Conservation (phyloP, 805 yeast species). For the Cyberlindnera mississippiensis region DNA sequence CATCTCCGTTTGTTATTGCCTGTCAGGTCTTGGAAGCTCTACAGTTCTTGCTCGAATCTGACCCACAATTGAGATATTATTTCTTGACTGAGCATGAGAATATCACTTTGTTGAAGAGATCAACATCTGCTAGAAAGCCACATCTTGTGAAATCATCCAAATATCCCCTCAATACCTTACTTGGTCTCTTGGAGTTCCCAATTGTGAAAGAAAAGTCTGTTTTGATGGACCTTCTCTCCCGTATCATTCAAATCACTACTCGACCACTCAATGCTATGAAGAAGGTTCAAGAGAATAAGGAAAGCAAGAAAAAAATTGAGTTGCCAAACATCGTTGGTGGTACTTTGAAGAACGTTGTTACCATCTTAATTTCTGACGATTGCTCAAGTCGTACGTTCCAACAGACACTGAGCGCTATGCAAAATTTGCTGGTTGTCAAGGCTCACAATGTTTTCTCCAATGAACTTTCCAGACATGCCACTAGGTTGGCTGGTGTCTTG, state of each 20-base stretch:
- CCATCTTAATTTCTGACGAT: constrained; percentile 72
- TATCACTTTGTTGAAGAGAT: constrained; percentile 34
- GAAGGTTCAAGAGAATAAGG: constrained; percentile 32
- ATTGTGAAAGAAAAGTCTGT: constrained; percentile 69
- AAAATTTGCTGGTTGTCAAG: constrained; percentile 59
- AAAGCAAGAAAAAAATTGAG: constrained; percentile 29
- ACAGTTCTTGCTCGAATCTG: constrained; percentile 64
- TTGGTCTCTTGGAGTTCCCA: constrained; percentile 57
- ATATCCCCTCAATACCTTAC: constrained; percentile 70
- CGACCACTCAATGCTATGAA: constrained; percentile 60
- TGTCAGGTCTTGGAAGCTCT: constrained; percentile 74
- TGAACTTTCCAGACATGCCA: constrained; percentile 64
- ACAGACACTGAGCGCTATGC: constrained; percentile 77
- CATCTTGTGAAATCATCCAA: constrained; percentile 39
- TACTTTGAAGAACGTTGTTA: constrained; percentile 58
- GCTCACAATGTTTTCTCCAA: constrained; percentile 62
- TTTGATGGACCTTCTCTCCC: constrained; percentile 71
- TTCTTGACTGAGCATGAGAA: constrained; percentile 75
- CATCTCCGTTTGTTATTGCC: constrained; percentile 68
- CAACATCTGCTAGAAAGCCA: constrained; percentile 33
- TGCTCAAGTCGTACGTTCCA: constrained; percentile 84
- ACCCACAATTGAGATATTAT: constrained; percentile 63
- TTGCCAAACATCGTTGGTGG: constrained; percentile 63
- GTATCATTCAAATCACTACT: constrained; percentile 73
- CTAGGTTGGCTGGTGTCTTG: constrained; percentile 50